These are phyloP conservation scores for Calonectria fujianensis DNA, from an alignment of 2,329 filamentous ascomycete species.

Conservation along the genomic window DNA sequence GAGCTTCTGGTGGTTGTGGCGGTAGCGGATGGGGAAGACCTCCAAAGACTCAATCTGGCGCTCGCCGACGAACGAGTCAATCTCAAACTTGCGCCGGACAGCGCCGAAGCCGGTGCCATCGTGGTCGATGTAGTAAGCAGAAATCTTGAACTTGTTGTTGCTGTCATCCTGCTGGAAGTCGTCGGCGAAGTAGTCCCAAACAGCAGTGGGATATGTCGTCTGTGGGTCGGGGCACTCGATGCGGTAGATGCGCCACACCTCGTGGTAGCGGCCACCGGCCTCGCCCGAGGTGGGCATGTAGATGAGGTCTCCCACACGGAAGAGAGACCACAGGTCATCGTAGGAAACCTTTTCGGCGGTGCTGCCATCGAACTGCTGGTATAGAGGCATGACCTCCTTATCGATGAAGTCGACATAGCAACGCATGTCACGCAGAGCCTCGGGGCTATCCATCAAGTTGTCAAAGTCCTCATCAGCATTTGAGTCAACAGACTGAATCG, in stretches of 20 bases:
- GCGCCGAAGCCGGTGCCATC: conserved; percentile 63
- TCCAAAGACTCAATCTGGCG: conserved; percentile 61
- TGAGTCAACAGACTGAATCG: conserved; percentile 61
- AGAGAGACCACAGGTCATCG: conserved; percentile 66
- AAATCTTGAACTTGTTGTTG: conserved; percentile 59
- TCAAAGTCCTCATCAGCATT: conserved; percentile 61
- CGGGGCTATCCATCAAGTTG: conserved; percentile 61
- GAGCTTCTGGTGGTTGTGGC: conserved; percentile 59
- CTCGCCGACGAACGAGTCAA: conserved; percentile 62
- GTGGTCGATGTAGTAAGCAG: conserved; percentile 65
- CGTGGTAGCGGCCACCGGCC: conserved; percentile 61
- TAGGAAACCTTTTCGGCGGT: conserved; percentile 60
- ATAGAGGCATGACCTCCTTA: conserved; percentile 63
- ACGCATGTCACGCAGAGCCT: conserved; percentile 64
- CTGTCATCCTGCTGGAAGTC: conserved; percentile 55
- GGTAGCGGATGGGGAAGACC: conserved; percentile 63
- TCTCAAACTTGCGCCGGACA: conserved; percentile 61
- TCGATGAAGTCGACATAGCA: conserved; percentile 68
- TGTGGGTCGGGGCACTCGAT: conserved; percentile 57
- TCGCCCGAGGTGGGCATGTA: conserved; percentile 62
- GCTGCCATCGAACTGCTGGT: conserved; percentile 54
- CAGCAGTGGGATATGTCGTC: conserved; percentile 53
- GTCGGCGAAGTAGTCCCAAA: conserved; percentile 62
- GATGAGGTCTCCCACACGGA: conserved; percentile 63
- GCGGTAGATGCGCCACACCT: conserved; percentile 63